Evolutionary conservation across 768 basidiomycete genomes (phyloP), one percentile per base, ranked within the genome.

Genomic region (Asterophora lycoperdoides): DNA sequence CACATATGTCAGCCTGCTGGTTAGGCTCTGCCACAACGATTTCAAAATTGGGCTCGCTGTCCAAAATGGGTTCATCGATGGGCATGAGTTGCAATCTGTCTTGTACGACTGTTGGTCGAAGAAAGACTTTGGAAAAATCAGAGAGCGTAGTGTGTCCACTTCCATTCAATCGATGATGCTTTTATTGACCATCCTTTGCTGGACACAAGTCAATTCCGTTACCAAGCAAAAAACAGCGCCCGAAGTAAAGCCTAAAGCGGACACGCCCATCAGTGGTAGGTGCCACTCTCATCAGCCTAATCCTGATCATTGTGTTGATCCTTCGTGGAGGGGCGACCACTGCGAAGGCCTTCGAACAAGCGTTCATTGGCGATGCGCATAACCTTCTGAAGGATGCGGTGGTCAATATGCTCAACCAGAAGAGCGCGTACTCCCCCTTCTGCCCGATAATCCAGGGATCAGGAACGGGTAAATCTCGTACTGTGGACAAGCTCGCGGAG

Each of bases 401-500:
- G 4, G 4, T 10, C 33, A 9, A 10, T 34, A 34, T 34, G 33
- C 9, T 34, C 3, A 34, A 9, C 4, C 2, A 34, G 8, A 2
- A 3, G 9, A 8, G 33, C 33, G 11, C 33, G 11, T 34, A 90
- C 96, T 20, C 14, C 15, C 41, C 35, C 10, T 28, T 44, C 37
- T 39, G 13, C 37, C 26, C 46, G 11, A 54, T 45, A 9, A 49
- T 53, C 5, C 52, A 53, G 15, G 46, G 52, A 17, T 53, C 41
- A 8, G 51, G 51, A 7, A 47, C 51, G 15, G 45, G 45, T 10
- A 52, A 53, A 48, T 53, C 52, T 5, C 47, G 52, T 17, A 6
- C 36, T 11, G 47, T 53, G 9, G 41, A 53, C 30, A n/a, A 48
- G 26, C 23, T 44, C 14, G 36, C 52, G 5, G 13, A 37, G 14